Percentiles rank a stretch among this genome's conserved stretches.
phyloP scores from a whole-genome alignment of 2,329 filamentous ascomycete genomes.

The Hypoxylon sp. region DNA sequence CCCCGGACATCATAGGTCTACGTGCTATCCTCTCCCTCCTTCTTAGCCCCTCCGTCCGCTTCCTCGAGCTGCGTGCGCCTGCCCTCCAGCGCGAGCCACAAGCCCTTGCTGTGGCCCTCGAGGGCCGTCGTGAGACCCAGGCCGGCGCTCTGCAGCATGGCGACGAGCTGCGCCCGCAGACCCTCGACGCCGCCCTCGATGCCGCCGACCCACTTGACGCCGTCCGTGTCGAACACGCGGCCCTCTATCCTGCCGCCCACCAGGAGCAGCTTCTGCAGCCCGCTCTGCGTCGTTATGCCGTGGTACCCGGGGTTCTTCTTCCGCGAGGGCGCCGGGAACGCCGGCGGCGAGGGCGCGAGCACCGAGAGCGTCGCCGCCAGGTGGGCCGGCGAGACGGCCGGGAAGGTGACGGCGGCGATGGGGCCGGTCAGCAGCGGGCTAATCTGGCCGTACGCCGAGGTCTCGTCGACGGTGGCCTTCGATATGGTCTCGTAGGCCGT shows the following conservation, averaged over 20 bases:
- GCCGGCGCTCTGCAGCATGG: slow-evolving; percentile 81
- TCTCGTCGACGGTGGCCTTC: slow-evolving; percentile 42
- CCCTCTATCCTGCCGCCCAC: slow-evolving; percentile 88
- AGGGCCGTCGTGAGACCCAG: slow-evolving; percentile 79
- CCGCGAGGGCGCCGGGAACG: slow-evolving; percentile 80
- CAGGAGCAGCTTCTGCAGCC: slow-evolving; percentile 85
- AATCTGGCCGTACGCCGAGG: slow-evolving; percentile 64
- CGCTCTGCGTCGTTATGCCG: slow-evolving; percentile 79
- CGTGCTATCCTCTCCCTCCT: slow-evolving; percentile 35
- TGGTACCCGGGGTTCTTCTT: slow-evolving; percentile 82
- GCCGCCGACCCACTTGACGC: slow-evolving; percentile 70
- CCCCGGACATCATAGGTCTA: slow-evolving; percentile 22
- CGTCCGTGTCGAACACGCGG: slow-evolving; percentile 79
- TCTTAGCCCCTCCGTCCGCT: slow-evolving; percentile 54
- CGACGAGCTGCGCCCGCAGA: slow-evolving; percentile 81
- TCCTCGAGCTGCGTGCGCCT: slow-evolving; percentile 83
- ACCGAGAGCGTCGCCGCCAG: slow-evolving; percentile 82
- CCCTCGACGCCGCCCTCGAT: slow-evolving; percentile 85
- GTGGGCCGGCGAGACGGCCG: slow-evolving; percentile 82
- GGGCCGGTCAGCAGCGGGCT: slow-evolving; percentile 83
- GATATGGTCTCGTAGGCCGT: slow-evolving; percentile 60
- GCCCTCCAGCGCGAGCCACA: slow-evolving; percentile 90
- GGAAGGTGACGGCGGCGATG: slow-evolving; percentile 80
- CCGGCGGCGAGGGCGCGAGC: slow-evolving; percentile 73
- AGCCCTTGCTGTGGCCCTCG: slow-evolving; percentile 78